Evolutionary conservation across 306 rosid genomes (phyloP).

Genomic region (Ochetophila trinervis): DNA sequence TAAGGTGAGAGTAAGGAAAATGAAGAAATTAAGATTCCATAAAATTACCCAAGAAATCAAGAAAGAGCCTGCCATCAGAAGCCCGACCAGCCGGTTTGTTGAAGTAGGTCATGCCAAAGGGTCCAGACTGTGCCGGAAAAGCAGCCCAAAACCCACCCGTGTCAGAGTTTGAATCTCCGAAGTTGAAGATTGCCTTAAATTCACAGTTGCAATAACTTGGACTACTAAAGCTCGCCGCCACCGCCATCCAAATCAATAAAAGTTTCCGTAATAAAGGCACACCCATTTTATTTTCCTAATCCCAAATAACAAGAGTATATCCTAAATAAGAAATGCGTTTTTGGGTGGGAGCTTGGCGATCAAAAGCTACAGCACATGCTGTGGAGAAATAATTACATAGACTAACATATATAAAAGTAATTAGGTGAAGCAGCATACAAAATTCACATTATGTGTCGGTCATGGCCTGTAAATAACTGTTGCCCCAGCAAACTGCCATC

Average conservation of each 20-base stretch:
- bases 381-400: neutral
- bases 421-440: neutral
- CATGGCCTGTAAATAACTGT: neutral
- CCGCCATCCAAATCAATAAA: slow-evolving; percentile 6
- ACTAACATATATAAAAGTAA: neutral
- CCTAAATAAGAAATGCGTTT: too few species aligned
- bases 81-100: slow-evolving; percentile 68
- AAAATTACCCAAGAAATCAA: slow-evolving; percentile 69
- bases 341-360: too few species aligned
- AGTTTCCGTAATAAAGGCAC: slow-evolving; percentile 1
- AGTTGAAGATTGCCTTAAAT: slow-evolving; percentile 70
- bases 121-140: slow-evolving; percentile 62
- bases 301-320: neutral
- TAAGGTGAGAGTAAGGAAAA: too few species aligned
- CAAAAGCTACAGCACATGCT: too few species aligned
- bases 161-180: slow-evolving; percentile 76
- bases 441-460: slow-evolving; percentile 2
- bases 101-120: slow-evolving; percentile 67
- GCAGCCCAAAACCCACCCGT: slow-evolving; percentile 66
- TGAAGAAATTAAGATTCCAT: neutral
- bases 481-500: neutral
- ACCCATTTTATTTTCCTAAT: neutral
- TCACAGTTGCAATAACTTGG: slow-evolving; percentile 35
- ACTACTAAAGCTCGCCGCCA: slow-evolving; percentile 21
- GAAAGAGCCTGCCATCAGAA: slow-evolving; percentile 72